Evolutionary conservation across 2,329 filamentous ascomycete genomes (phyloP), one percentile per base, ranked within the genome.

Genomic region (Mollisiaceae sp.): DNA sequence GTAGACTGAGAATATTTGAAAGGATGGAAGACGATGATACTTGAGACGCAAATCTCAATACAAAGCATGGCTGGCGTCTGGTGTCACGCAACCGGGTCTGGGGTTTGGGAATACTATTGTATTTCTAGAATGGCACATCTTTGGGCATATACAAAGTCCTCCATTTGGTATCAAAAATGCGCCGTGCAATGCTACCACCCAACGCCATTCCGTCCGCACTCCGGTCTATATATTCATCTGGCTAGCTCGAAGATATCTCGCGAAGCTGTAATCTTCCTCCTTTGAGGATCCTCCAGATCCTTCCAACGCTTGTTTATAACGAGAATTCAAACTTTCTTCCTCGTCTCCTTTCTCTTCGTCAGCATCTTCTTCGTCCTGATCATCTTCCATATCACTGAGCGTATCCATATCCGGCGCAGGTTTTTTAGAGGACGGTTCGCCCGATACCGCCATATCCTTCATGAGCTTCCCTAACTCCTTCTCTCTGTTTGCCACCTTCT

Each of bases 381-480:
- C 86, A 36, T 74, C 72, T 27, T 77, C 76, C 65, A 76, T 71
- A 63, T 77, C 76, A 41, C 75, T 76, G 12, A 76, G 61, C 2
- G 72, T 74, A 59, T 77, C 74, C 72, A 75, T 73, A 64, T 83
- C 82, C 2, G 76, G 72, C 27, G 61, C 60, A 14, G 63, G 75
- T 73, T 64, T 77, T 64, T 68, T 82, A 8, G 70, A 82, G 8
- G 72, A 73, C 64, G 71, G 50, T 62, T 78, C 67, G 24, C 79
- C 78, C 22, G 82, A 82, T 55, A 92, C 85, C 61, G 84, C 83
- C 92, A 99, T 97, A 72, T 95, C 94, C 76, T 91, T 90, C 93
- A 99, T 97, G 82, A 99, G 88, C 81, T 92, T 93, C 67, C 91
- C 92, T 35, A 99, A 80, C 77, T 99, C 94, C 74, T 90, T 87